A percentile compares a stretch with the other conserved stretches of the same genome.
Evolutionary conservation across 768 basidiomycete genomes (phyloP).

Genomic region (Tulasnella sp.): DNA sequence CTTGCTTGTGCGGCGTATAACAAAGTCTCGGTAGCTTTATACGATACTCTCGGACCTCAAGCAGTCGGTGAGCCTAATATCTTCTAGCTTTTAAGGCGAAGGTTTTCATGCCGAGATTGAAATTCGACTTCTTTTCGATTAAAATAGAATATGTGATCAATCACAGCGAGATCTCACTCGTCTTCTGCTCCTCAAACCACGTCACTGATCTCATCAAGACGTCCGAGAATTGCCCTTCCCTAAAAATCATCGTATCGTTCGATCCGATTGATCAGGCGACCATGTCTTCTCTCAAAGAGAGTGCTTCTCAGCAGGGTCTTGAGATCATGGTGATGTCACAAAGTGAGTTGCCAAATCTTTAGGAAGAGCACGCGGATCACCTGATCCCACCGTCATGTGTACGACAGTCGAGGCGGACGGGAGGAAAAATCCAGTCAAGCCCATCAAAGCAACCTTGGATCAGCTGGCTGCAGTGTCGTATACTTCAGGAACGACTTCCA

Average conservation of each 20-base stretch:
- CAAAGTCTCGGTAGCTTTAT: slow-evolving; percentile 70
- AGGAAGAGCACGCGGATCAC: no score
- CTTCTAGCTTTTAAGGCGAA: slow-evolving; percentile 25
- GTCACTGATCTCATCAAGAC: slow-evolving; percentile 67
- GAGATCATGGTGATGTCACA: slow-evolving; percentile 55
- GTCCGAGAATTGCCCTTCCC: slow-evolving; percentile 43
- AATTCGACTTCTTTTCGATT: no score
- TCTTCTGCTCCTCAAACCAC: slow-evolving; percentile 67
- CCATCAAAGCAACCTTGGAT: slow-evolving; percentile 38
- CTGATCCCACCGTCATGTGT: background rate
- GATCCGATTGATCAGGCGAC: slow-evolving; percentile 46
- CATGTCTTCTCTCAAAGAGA: slow-evolving; percentile 47
- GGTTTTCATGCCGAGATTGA: background rate
- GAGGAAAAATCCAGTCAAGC: slow-evolving; percentile 46
- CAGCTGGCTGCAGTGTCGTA: slow-evolving; percentile 31
- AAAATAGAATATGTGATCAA: slow-evolving; percentile 47
- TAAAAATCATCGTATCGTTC: slow-evolving; percentile 72
- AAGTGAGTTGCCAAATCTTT: slow-evolving; percentile 36
- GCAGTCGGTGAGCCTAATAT: slow-evolving; percentile 55
- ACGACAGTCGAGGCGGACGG: slow-evolving; percentile 65
- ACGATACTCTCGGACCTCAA: slow-evolving; percentile 55
- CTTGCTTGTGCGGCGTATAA: slow-evolving; percentile 69
- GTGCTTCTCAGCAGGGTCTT: slow-evolving; percentile 56
- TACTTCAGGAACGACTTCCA: slow-evolving; percentile 16
- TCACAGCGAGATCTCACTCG: slow-evolving; percentile 67